Evolutionary conservation across 1,284 basidiomycete species (phyloP).

Genomic region (Ganoderma multipileum): DNA sequence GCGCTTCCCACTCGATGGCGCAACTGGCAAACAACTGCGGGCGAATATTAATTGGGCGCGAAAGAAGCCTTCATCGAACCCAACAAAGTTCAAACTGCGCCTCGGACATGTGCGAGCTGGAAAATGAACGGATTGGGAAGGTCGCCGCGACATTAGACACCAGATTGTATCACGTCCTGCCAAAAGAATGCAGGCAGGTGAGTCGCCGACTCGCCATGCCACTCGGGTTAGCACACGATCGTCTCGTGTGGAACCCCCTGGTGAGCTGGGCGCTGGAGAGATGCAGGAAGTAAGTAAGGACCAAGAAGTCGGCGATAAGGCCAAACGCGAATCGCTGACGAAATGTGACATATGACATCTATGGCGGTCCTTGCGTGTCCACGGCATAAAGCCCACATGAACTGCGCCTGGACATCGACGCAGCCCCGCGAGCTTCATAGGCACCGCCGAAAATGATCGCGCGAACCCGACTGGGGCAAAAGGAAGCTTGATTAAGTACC

Average conservation of each 20-base stretch:
- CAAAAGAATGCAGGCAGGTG: background rate
- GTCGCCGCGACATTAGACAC: conserved; percentile 11
- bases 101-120: conserved; percentile 13
- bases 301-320: background rate
- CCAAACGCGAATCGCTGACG: background rate
- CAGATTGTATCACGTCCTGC: background rate
- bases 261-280: background rate
- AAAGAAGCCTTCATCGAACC: background rate
- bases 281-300: background rate
- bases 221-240: conserved; percentile 5
- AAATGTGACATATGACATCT: background rate
- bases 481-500: conserved; percentile 23
- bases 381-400: conserved; percentile 7
- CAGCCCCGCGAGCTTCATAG: conserved; percentile 19
- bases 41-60: conserved; percentile 4
- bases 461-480: conserved; percentile 23
- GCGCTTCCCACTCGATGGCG: conserved; percentile 12
- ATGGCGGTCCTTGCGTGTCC: conserved; percentile 17
- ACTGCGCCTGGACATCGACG: conserved; percentile 6
- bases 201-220: background rate
- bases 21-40: conserved; percentile 8
- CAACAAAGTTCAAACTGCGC: conserved; percentile 17
- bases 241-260: background rate
- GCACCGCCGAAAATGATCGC: conserved; percentile 16
- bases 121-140: conserved; percentile 22